Evolutionary conservation across 768 basidiomycete genomes (phyloP), one percentile per base, ranked within the genome.

Genomic region (Tephrocybe sp.): DNA sequence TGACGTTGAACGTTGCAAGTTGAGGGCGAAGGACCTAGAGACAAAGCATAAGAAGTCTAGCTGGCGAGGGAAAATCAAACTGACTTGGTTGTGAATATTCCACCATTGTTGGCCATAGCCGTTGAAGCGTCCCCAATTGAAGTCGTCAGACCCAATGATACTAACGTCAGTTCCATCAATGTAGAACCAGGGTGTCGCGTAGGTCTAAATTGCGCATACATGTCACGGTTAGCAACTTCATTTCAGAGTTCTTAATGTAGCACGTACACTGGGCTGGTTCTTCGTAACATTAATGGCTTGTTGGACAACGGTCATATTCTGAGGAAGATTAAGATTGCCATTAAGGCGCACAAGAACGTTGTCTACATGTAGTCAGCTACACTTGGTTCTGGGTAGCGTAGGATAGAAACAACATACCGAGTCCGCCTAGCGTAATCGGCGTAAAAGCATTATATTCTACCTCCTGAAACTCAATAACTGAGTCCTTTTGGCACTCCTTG

Each of bases 51-150:
- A 44, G 39, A 31, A 31, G 35, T 36, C 22, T 19, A 39, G 42
- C 9, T 23, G 19, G 3, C 14, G 40, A 12, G 8, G 33, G 30
- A 26, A 45, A 14, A 17, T 33, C n/a, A 12, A 11, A 59, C 70
- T 47, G 46, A 76, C 74, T 33, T 66, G 60, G 49, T 72, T 74
- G 17, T 72, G 73, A 45, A 70, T 63, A 49, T 77, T 68, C 75
- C 76, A 77, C 75, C 75, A 78, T 52, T 75, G 72, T 53, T 77
- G 71, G n/a, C 77, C 75, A 51, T 72, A 73, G 23, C 75, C 72
- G 41, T 77, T 64, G 62, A 76, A 73, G 48, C 68, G 62, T 1
- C 75, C 76, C 58, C 69, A 72, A 30, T 72, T 59, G 26, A 65
- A 64, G 42, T 74, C 66, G 38, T 67, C 62, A 3, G 70, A 71